A percentile compares a stretch with the other conserved stretches of the same genome.
phyloP scores from a whole-genome alignment of 2,329 filamentous ascomycete species.

The Xylariomycetidae sp. region DNA sequence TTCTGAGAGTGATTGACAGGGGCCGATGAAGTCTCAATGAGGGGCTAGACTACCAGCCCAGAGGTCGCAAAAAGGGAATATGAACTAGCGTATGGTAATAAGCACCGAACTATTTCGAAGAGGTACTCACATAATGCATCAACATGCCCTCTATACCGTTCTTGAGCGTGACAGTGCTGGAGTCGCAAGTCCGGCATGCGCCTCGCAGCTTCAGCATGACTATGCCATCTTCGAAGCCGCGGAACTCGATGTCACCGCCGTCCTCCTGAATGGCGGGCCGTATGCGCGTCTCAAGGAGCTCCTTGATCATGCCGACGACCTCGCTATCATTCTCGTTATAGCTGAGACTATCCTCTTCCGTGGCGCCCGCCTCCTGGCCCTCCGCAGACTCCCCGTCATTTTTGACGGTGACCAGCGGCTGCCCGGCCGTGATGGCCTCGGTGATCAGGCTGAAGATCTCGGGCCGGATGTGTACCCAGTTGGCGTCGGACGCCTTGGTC shows the following conservation, averaged over 20 bases:
- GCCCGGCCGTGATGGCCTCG: constrained; percentile 79
- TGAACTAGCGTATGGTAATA: no score
- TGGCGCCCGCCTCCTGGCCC: constrained; percentile 35
- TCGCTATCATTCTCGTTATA: constrained; percentile 91
- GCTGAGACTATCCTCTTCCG: constrained; percentile 63
- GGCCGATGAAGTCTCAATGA: no score
- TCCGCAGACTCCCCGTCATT: constrained; percentile 46
- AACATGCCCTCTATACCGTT: constrained; percentile 98
- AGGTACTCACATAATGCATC: constrained; percentile 86
- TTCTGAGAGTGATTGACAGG: no score
- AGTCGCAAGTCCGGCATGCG: constrained; percentile 93
- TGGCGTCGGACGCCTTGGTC: constrained; percentile 78
- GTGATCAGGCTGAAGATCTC: constrained; percentile 95
- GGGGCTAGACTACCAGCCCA: no score
- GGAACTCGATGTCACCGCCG: constrained; percentile 93
- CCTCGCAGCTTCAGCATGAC: constrained; percentile 85
- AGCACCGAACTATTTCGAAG: no score
- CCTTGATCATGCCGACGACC: constrained; percentile 97
- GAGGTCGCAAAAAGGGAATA: no score
- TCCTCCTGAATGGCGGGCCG: constrained; percentile 95
- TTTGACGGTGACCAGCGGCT: constrained; percentile 69
- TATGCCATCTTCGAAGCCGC: constrained; percentile 79
- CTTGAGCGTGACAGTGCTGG: constrained; percentile 92
- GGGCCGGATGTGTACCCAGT: constrained; percentile 92
- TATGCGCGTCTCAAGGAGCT: constrained; percentile 90